A percentile compares a stretch with the other conserved stretches of the same genome.
Conservation (phyloP, 1,139 yeast species). For the Wickerhamomyces sp. region DNA sequence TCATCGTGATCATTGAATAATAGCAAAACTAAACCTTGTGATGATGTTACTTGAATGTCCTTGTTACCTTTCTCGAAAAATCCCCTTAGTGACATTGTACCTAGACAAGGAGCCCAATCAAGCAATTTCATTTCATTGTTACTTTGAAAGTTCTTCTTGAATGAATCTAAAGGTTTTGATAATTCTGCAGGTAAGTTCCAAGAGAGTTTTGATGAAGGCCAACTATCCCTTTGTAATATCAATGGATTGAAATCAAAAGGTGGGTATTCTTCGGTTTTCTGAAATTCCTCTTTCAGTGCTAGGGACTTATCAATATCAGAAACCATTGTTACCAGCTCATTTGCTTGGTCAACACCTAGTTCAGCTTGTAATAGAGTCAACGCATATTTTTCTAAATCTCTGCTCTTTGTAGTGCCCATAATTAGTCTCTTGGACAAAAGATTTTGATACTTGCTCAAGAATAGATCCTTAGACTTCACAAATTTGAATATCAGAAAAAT, state of each 20-base stretch:
- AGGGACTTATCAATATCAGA: slow-evolving; percentile 25
- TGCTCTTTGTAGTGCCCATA: slow-evolving; percentile 23
- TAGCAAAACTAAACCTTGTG: slow-evolving; percentile 26
- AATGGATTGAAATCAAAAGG: slow-evolving; percentile 17
- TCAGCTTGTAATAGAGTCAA: slow-evolving; percentile 25
- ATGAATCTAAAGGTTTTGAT: slow-evolving; percentile 7
- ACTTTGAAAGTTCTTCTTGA: slow-evolving; percentile 25
- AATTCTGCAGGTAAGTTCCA: slow-evolving; percentile 11
- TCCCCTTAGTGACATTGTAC: slow-evolving; percentile 16
- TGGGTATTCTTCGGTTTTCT: background rate
- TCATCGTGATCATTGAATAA: slow-evolving; percentile 14
- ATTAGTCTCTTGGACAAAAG: slow-evolving; percentile 33
- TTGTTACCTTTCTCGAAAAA: slow-evolving; percentile 11
- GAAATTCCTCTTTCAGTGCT: slow-evolving; percentile 7
- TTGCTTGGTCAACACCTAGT: slow-evolving; percentile 28
- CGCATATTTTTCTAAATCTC: slow-evolving; percentile 25
- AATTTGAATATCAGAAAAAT: slow-evolving; percentile 23
- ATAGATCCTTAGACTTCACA: slow-evolving; percentile 29
- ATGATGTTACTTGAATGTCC: slow-evolving; percentile 24
- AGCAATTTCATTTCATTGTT: slow-evolving; percentile 9
- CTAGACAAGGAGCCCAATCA: slow-evolving; percentile 16
- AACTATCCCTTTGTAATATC: slow-evolving; percentile 12
- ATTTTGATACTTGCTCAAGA: slow-evolving; percentile 29
- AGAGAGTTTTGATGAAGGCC: slow-evolving; percentile 15
- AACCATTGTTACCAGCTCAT: slow-evolving; percentile 30